Evolutionary conservation across 1,139 yeast species (phyloP), one percentile per base, ranked within the genome.

Genomic region (Spathaspora sp.): DNA sequence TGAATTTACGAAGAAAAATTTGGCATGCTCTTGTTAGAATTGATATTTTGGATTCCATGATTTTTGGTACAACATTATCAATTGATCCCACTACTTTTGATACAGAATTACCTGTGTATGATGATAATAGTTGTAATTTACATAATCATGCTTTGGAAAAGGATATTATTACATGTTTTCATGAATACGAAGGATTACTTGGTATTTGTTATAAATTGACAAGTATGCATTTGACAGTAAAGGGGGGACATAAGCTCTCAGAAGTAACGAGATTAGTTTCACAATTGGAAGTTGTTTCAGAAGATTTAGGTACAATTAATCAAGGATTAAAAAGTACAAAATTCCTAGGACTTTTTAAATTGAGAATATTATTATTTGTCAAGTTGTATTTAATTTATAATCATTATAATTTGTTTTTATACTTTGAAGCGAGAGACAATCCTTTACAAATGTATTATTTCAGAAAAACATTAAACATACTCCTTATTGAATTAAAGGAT

Each of bases 1-100:
- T 26, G 11, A 68, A 68, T 49, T 59, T 73, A 26, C 69, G 77
- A 59, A 66, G 86, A 51, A 80, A 78, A 48, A 65, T 81, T 67
- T 71, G 76, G 76, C 50, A 59, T 44, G 56, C 43, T 39, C 46
- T 67, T 17, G 53, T 60, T 4, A 43, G 53, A 5, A 44, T 58
- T 42, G 72, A 67, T 44, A 41, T 51, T 7, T 26, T 51, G 38
- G 47, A 54, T 26, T 51, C 64, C 2, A 42, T 56, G 24, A 48
- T 47, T 13, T 48, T 52, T 8, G 55, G 58, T 9, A 51, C 52
- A 1, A 34, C 47, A 1, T 39, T 46, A 13, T 41, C 48, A n/a
- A 46, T 47, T 2, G 47, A 49, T 38, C 41, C 42, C 2, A 26
- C 44, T 8, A 57, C 54, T 18, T 57, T 56, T 36, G 70, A 67